Conservation (phyloP, 148 eudicot genomes). For the Dianthus caryophyllus region DNA sequence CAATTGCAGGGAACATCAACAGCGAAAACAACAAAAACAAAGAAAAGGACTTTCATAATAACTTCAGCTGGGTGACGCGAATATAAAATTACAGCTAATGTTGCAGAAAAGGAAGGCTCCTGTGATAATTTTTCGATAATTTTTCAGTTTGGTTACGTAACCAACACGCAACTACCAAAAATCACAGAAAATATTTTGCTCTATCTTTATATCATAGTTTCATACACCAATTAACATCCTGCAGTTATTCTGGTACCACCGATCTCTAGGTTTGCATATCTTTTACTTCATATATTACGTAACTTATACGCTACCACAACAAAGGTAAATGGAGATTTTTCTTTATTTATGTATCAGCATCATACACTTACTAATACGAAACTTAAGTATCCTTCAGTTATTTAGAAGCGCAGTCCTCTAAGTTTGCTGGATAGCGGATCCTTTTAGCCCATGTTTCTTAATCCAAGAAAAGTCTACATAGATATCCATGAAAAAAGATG, state of each 20-base stretch:
- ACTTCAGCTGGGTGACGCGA: background rate
- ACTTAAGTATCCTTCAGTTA: too few species aligned
- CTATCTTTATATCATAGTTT: background rate
- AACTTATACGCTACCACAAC: too few species aligned
- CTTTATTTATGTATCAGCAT: too few species aligned
- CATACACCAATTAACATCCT: constrained; percentile 1
- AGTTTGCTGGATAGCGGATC: too few species aligned
- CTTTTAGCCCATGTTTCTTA: too few species aligned
- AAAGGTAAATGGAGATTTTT: too few species aligned
- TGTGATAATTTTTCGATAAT: background rate
- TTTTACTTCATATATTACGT: too few species aligned
- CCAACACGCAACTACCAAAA: constrained; percentile 3
- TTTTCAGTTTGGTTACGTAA: background rate
- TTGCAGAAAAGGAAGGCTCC: background rate
- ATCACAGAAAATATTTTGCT: too few species aligned
- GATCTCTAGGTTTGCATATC: background rate
- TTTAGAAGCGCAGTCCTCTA: too few species aligned
- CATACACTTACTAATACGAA: too few species aligned
- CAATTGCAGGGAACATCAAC: background rate
- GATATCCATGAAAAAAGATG: too few species aligned
- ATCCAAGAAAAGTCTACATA: too few species aligned
- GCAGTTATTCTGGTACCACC: background rate
- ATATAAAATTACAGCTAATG: background rate
- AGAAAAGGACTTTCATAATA: background rate
- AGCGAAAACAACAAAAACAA: background rate